Base-by-base conservation (phyloP, 768 basidiomycete genomes). In the Lentinus brumalis region DNA sequence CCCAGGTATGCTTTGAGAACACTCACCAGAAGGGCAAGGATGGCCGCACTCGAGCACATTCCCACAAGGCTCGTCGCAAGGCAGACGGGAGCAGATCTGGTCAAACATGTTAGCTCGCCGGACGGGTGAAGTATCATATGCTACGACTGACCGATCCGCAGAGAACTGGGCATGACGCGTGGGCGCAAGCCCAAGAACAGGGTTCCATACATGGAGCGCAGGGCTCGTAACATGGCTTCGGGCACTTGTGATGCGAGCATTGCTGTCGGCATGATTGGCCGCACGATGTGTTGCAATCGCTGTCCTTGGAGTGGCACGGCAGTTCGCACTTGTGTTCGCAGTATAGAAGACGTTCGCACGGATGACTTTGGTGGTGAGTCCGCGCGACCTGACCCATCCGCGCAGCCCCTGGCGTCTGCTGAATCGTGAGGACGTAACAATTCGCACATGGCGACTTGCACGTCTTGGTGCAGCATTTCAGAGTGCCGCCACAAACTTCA, bases 81-180 rank as follows among this genome's bases (percentile, higher is more conserved):
- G 78, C 1, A 78, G 67, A 2, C 76, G 68, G 7, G 73, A 67
- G 59, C 78, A 79, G 30, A 75, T 71, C 76, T 77, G 46, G 5
- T 62, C 32, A 60, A 26, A 26, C 21, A 45, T 31, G 14, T 10
- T n/a, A 21, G 32, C 3, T 8, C 30, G 21, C 41, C 3, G 14
- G n/a, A 45, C 0, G 5, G 12, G 7, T 3, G 38, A 14, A 3
- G 11, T 39, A 6, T 14, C 1, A 26, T 16, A 44, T 3, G 12
- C 35, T 38, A 46, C 6, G 11, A 30, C 76, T 61, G 41, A 77
- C 76, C 53, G 76, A 75, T 9, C 76, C 74, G 53, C 78, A 78
- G 0, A 73, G 66, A 1, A 78, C 69, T 1, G 69, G 64, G 62
- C 78, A 78, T 4, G 50, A 55, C 11, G 69, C 56, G 56, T 79